Evolutionary conservation across 257 asterid species (phyloP), one percentile per base, ranked within the genome.

Genomic region (Ilex asprella): DNA sequence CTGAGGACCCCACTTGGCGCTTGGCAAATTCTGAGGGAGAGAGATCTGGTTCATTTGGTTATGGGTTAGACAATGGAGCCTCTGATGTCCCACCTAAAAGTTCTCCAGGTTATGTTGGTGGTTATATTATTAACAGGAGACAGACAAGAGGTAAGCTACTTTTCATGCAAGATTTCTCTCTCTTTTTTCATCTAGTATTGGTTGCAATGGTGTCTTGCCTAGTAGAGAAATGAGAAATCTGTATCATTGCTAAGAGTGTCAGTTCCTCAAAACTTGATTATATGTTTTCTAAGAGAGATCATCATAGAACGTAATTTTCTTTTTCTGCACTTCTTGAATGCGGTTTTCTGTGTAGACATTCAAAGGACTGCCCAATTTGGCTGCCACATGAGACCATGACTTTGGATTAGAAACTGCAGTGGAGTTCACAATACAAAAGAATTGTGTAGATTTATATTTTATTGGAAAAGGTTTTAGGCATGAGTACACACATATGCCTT

Each of bases 71-170:
- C 35, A 62, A 30, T 50, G 32, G 63, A 55, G n/a, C 74, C 47
- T 69, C 69, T 35, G 74, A 53, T 30, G 29, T 69, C 21, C 55
- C 61, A 27, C 47, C 75, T 58, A 65, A 70, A 63, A 58, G 35
- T 59, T 64, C 75, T 16, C 51, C 75, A 55, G 67, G 70, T 70
- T 58, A 53, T 70, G 62, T 64, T 51, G 56, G 70, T 53, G 58
- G 70, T 63, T 59, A 64, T 70, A 68, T 68, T 57, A 64, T 52
- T 63, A 66, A 53, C 44, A 70, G 52, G 61, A 58, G 70, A 70
- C 70, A 70, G 53, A 51, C 51, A 55, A 52, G 32, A 55, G 75
- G 75, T 70, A 63, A 62, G 60, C 68, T 69, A 58, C 59, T 35
- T 8, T 46, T 14, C 3, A 2, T 46, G n/a, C 52, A 10, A 10